A percentile compares a stretch with the other conserved stretches of the same genome.
phyloP scores from a whole-genome alignment of 2,329 filamentous ascomycete species.

The Colletotrichum costaricense region DNA sequence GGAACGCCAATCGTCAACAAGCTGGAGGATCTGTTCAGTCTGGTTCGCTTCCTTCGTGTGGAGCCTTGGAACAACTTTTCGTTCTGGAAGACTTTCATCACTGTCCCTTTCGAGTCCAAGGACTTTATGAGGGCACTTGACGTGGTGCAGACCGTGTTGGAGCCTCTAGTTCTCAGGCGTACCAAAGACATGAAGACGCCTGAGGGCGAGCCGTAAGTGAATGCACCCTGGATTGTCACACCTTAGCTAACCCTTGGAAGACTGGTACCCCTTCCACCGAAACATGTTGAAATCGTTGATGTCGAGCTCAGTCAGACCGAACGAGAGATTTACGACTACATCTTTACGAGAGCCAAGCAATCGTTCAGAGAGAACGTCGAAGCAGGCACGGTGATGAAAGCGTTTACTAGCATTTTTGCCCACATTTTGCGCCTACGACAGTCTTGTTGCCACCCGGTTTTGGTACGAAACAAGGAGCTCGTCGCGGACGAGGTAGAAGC shows the following conservation, averaged over 20 bases:
- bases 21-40: slow-evolving; percentile 91
- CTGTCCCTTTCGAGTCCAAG: slow-evolving; percentile 94
- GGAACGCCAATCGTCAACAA: slow-evolving; percentile 98
- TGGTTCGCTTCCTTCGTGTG: slow-evolving; percentile 91
- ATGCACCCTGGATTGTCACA: too few relatives aligned
- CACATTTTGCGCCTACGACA: slow-evolving; percentile 94
- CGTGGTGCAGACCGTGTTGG: slow-evolving; percentile 95
- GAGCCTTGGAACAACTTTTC: slow-evolving; percentile 99
- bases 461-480: slow-evolving; percentile 86
- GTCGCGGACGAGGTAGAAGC: slow-evolving; percentile 91
- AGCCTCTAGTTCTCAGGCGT: slow-evolving; percentile 92
- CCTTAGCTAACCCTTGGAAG: slow-evolving; percentile 36
- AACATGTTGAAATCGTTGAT: slow-evolving; percentile 85
- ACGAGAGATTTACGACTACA: slow-evolving; percentile 91
- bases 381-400: slow-evolving; percentile 92
- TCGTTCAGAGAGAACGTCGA: slow-evolving; percentile 90
- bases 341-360: slow-evolving; percentile 83
- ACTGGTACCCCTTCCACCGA: slow-evolving; percentile 84
- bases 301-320: slow-evolving; percentile 88
- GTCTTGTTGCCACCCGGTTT: slow-evolving; percentile 90
- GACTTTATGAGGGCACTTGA: slow-evolving; percentile 94
- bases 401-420: slow-evolving; percentile 96
- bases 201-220: slow-evolving; percentile 67
- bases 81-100: slow-evolving; percentile 99
- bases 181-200: slow-evolving; percentile 99